Percentiles rank a stretch among this genome's conserved stretches.
Evolutionary conservation across 225 moss, liverwort and hornwort species (phyloP).

Genomic region (Marchantia paleacea): DNA sequence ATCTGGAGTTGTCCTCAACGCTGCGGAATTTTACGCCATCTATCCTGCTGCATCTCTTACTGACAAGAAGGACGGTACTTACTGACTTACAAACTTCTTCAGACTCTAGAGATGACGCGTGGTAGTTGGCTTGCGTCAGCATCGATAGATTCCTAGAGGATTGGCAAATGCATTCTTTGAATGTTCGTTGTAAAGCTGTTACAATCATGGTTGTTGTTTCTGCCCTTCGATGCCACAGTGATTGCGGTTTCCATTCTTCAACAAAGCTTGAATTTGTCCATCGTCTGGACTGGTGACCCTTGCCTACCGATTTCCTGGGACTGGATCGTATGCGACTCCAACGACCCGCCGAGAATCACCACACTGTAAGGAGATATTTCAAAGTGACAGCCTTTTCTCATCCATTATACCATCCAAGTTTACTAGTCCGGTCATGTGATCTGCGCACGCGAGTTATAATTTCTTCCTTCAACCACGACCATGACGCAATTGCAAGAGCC

Average conservation of each 20-base stretch:
- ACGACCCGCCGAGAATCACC: slow-evolving; percentile 13
- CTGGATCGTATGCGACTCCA: slow-evolving; percentile 4
- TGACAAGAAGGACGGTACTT: slow-evolving; percentile 5
- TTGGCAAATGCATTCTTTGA: no score
- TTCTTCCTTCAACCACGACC: no score
- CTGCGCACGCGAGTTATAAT: no score
- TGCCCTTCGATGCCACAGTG: background rate
- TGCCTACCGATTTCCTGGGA: slow-evolving; percentile 13
- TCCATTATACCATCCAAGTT: no score
- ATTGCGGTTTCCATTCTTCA: background rate
- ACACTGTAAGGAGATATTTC: background rate
- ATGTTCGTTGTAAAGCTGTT: no score
- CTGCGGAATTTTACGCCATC: background rate
- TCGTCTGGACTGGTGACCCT: slow-evolving; percentile 8
- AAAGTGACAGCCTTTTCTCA: background rate
- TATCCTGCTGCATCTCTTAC: background rate
- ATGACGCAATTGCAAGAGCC: no score
- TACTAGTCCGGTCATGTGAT: no score
- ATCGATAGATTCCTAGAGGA: no score
- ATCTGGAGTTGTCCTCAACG: background rate
- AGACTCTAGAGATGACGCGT: no score
- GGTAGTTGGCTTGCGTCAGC: no score
- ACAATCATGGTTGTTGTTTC: no score
- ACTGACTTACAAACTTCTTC: no score
- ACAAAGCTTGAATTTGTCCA: background rate